Base-by-base conservation (phyloP, 371 early-diverging fungal genomes). In the Funneliformis caledonium region DNA sequence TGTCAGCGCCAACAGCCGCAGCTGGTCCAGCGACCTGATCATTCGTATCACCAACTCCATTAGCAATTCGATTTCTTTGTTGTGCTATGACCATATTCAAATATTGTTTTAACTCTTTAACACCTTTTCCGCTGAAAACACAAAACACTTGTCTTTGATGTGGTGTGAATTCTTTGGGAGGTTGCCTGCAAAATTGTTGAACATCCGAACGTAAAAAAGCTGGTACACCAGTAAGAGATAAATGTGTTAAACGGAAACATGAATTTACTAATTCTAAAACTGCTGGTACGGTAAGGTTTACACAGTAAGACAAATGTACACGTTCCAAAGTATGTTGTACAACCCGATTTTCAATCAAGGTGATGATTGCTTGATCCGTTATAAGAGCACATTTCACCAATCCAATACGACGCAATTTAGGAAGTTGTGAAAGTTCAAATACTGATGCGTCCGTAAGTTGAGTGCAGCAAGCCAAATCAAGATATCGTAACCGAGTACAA, bases 91-190 rank as follows among this genome's bases (percentile, higher is more conserved):
- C 52, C 10, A 50, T 14, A 60, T 85, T 87, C 19, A 91, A 85
- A 78, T 86, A 88, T 2, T 74, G 78, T 60, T 90, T 81, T 45
- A 90, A 69, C 10, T 89, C 89, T 70, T 86, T 84, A 42, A 91
- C 89, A n/a, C 90, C 90, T 67, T 87, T 83, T 3, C 90, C 91
- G 69, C 89, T 89, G 82, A 91, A 91, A 11, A 92, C 92, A 83
- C 91, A 91, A 85, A 92, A 92, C 12, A 88, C 87, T 22, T 88
- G 84, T 56, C 87, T 86, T 68, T 89, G 88, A 60, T 89, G 89
- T 1, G 82, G 79, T 7, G 87, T 87, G 59, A 90, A 89, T 56
- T 90, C 91, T 68, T 86, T 85, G 2, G 92, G 92, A 16, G 92
- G 89, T 11, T 83, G 83, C 26, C 92, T 83, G 79, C 91, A 88